phyloP scores from a whole-genome alignment of 2,329 filamentous ascomycete species.

The Colletotrichum theobromicola region DNA sequence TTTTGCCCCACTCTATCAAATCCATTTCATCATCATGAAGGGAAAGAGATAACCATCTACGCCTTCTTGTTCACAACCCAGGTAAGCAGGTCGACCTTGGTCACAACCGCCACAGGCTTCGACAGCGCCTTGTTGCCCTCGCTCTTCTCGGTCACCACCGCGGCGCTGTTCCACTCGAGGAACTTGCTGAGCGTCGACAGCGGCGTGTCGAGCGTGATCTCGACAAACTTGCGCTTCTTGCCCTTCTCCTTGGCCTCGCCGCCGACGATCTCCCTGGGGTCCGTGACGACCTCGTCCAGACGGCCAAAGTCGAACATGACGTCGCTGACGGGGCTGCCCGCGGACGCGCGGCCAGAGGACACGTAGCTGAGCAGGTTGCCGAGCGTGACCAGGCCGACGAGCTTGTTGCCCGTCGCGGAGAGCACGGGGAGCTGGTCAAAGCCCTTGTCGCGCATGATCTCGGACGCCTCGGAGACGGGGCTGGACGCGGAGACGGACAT shows the following conservation, averaged over 20 bases:
- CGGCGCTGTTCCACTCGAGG: conserved; percentile 97
- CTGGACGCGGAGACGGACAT: conserved; percentile 78
- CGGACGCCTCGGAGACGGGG: conserved; percentile 84
- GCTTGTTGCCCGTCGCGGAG: conserved; percentile 67
- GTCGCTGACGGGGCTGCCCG: conserved; percentile 75
- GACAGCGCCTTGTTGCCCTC: conserved; percentile 59
- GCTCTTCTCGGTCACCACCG: conserved; percentile 84
- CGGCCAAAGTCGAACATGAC: conserved; percentile 98
- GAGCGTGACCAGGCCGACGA: conserved; percentile 92
- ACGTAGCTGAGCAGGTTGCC: conserved; percentile 94
- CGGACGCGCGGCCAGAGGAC: conserved; percentile 79
- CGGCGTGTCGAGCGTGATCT: conserved; percentile 91
- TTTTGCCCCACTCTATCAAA: conserved; percentile 11
- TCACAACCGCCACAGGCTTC: conserved; percentile 89
- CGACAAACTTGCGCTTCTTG: conserved; percentile 76
- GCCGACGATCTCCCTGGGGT: conserved; percentile 70
- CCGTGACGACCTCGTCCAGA: conserved; percentile 88
- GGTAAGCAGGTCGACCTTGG: conserved; percentile 92
- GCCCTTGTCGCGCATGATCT: conserved; percentile 97
- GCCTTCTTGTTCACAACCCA: conserved; percentile 79
- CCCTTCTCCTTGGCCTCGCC: conserved; percentile 39
- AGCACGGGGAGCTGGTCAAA: conserved; percentile 98
- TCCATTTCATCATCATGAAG: conserved; percentile 23
- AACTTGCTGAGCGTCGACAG: conserved; percentile 86
- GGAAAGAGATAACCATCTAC: background rate